Percentiles rank a stretch among this genome's conserved stretches.
Evolutionary conservation across 2,329 filamentous ascomycete genomes (phyloP).

Genomic region (Colletotrichum sp.): DNA sequence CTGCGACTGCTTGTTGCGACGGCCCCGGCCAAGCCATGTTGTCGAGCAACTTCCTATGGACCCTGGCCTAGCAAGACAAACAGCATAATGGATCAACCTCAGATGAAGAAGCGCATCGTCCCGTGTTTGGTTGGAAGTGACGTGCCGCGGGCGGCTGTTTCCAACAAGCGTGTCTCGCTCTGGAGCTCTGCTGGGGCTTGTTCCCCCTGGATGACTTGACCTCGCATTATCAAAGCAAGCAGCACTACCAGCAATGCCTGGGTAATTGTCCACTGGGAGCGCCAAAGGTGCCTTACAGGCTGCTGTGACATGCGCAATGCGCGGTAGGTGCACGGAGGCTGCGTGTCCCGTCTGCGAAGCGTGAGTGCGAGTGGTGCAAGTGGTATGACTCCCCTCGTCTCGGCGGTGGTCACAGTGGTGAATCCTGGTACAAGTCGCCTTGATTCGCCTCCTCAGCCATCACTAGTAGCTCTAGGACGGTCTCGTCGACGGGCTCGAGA

Average conservation of each 20-base stretch:
- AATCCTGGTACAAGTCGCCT: conserved; percentile 12
- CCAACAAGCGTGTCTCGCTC: conserved; percentile 4
- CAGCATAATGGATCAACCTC: background rate
- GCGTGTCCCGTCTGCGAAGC: background rate
- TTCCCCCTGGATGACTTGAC: background rate
- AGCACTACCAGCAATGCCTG: background rate
- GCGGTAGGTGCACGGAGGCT: background rate
- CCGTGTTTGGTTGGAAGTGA: conserved; percentile 2
- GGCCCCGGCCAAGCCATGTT: background rate
- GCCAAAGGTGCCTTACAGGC: conserved; percentile 19
- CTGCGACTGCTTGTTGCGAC: background rate
- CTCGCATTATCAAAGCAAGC: background rate
- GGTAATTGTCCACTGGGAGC: background rate
- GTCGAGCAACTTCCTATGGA: background rate
- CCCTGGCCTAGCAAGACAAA: background rate
- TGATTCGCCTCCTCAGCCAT: conserved; percentile 13
- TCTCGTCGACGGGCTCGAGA: background rate
- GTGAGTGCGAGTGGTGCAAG: background rate
- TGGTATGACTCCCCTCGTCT: conserved; percentile 14
- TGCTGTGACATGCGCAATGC: conserved; percentile 13
- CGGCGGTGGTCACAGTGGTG: conserved; percentile 6
- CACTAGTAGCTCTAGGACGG: conserved; percentile 2
- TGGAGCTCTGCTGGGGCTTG: background rate
- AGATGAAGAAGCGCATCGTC: conserved; percentile 3
- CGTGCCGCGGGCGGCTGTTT: conserved; percentile 10